Conservation (phyloP, 805 yeast genomes). For the Schwanniomyces polymorphus region DNA sequence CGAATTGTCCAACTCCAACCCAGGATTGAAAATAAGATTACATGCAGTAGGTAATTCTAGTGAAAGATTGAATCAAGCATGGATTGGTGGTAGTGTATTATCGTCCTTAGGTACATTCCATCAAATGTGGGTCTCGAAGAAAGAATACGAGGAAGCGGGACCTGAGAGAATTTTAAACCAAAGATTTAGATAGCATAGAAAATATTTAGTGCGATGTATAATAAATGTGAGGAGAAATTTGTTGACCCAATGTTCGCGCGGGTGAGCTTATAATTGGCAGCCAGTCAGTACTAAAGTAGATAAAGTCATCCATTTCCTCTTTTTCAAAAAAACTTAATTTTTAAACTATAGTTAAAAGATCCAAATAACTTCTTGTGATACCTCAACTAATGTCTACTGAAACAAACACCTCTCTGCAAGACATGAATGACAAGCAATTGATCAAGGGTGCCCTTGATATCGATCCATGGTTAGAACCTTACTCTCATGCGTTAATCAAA, state of each 20-base stretch:
- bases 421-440: slow-evolving; percentile 1
- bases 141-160: slow-evolving; percentile 87
- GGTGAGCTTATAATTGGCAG: not conserved
- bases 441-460: slow-evolving; percentile 62
- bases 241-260: not conserved
- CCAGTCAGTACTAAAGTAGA: not conserved
- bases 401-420: not conserved
- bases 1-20: slow-evolving; percentile 69
- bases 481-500: slow-evolving; percentile 60
- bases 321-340: not conserved
- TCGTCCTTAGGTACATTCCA: slow-evolving; percentile 92
- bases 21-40: slow-evolving; percentile 82
- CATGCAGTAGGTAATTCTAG: slow-evolving; percentile 76
- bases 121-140: slow-evolving; percentile 88
- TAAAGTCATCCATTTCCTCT: not conserved
- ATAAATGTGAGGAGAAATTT: not conserved
- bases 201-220: not conserved
- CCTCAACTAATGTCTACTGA: not conserved
- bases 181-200: slow-evolving; percentile 64
- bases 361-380: not conserved
- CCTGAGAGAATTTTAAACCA: slow-evolving; percentile 75
- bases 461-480: slow-evolving; percentile 90
- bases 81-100: slow-evolving; percentile 92
- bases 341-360: not conserved
- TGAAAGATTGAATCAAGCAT: slow-evolving; percentile 78